Evolutionary conservation across 1,284 basidiomycete species (phyloP).

Genomic region (Fomes fomentarius): DNA sequence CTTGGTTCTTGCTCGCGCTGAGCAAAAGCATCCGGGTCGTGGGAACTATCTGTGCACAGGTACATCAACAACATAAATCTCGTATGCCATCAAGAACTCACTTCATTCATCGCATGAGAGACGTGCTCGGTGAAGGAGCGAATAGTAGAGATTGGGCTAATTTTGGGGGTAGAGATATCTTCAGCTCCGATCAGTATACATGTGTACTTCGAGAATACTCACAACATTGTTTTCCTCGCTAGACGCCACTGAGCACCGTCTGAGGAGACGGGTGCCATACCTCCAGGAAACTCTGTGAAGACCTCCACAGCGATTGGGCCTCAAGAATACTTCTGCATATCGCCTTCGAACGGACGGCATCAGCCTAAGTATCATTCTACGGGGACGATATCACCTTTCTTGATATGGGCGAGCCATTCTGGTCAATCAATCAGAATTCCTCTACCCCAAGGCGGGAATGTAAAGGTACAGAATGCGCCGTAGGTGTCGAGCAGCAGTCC

Average conservation of each 20-base stretch:
- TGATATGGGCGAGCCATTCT: slow-evolving; percentile 31
- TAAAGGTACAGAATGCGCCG: slow-evolving; percentile 29
- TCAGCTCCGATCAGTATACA: too few species aligned
- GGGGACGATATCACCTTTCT: slow-evolving; percentile 17
- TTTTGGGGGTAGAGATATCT: too few species aligned
- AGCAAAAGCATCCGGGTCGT: slow-evolving; percentile 9
- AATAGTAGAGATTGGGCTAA: slow-evolving; percentile 20
- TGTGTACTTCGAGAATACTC: background rate
- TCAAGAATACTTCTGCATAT: slow-evolving; percentile 20
- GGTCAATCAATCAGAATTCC: slow-evolving; percentile 29
- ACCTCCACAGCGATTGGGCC: slow-evolving; percentile 17
- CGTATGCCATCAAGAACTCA: too few species aligned
- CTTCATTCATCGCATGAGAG: slow-evolving; percentile 23
- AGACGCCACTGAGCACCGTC: slow-evolving; percentile 27
- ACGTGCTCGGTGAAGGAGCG: slow-evolving; percentile 24
- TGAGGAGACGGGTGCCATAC: slow-evolving; percentile 14
- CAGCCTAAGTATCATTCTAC: background rate
- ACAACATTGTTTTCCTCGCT: slow-evolving; percentile 23
- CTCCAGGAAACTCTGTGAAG: slow-evolving; percentile 28
- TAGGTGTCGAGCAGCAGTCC: slow-evolving; percentile 16
- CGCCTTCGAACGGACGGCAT: slow-evolving; percentile 11
- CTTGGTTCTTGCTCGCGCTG: slow-evolving; percentile 8
- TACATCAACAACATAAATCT: too few species aligned
- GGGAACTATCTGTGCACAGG: slow-evolving; percentile 19
- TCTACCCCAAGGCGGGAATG: slow-evolving; percentile 27